Base-by-base conservation (phyloP, 1,284 basidiomycete genomes). In the Puccinia hordei region DNA sequence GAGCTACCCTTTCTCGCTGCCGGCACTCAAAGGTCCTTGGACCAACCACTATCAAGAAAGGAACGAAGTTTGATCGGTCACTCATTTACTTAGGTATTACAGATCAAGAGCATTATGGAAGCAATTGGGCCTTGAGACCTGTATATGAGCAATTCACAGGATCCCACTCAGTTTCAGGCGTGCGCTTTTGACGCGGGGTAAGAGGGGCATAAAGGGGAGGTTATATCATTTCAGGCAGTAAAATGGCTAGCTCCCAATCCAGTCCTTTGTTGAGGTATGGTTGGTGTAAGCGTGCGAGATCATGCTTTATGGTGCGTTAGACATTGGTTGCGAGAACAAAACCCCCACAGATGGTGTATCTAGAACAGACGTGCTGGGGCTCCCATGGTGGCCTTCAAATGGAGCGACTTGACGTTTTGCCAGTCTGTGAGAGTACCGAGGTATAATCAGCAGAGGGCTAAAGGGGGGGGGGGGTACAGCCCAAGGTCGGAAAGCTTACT, bases 321-420 rank as follows among this genome's bases (percentile, higher is more conserved):
- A 71, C 59, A 82, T 76, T 69, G 73, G 53, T 80, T 74, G 73
- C 30, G 49, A 80, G 17, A 44, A 27, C 69, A 51, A 73, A 75
- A 30, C 51, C n/a, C 46, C 41, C 22, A 63, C 41, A 41, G 38
- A n/a, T 49, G 19, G 81, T 41, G 73, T 68, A 53, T 85, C 90
- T 89, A 96, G 91, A 92, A 96, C 83, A 96, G 89, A 84, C 95
- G 94, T 86, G 95, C 89, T 82, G 95, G 93, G 89, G 97, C 97
- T 90, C 96, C 95, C 96, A 98, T 99, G 86, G 96, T 96, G 84
- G 91, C 91, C 90, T 99, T 99, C 89, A 99, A 91, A 90, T 97
- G 94, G 83, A 99, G 89, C 82, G 95, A 98, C 89, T 95, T 96
- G 88, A 99, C 92, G 89, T 99, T 99, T 88, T 98, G 96, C 95